phyloP scores from a whole-genome alignment of 108 stramenopile genomes.

The Nannochloropsis salina region DNA sequence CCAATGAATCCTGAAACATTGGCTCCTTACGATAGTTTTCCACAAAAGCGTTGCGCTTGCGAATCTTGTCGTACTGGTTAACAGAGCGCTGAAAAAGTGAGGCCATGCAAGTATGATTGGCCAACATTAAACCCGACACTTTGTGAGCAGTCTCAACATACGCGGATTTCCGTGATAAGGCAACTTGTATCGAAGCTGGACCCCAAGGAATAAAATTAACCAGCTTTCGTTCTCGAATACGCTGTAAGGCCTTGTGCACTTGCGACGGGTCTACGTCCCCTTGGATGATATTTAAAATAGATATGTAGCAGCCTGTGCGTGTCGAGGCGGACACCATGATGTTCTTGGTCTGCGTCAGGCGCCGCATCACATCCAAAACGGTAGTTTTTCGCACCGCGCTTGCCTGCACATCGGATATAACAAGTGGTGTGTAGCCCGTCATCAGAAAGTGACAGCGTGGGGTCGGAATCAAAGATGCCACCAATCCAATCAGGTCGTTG shows the following conservation, averaged over 20 bases:
- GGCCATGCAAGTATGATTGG: slow-evolving; percentile 94
- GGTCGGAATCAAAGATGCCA: slow-evolving; percentile 95
- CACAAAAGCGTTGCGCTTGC: slow-evolving; percentile 91
- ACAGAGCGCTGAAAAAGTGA: slow-evolving; percentile 86
- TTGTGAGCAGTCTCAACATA: slow-evolving; percentile 83
- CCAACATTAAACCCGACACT: slow-evolving; percentile 92
- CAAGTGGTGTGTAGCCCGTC: slow-evolving; percentile 96
- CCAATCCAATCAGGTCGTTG: slow-evolving; percentile 94
- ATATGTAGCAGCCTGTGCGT: slow-evolving; percentile 86
- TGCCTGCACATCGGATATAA: slow-evolving; percentile 48
- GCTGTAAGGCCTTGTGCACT: slow-evolving; percentile 95
- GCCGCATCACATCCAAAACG: slow-evolving; percentile 97
- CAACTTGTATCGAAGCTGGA: slow-evolving; percentile 92
- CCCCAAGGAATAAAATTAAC: slow-evolving; percentile 98
- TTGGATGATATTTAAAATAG: slow-evolving; percentile 96
- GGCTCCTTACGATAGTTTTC: slow-evolving; percentile 92
- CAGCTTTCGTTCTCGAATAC: slow-evolving; percentile 86
- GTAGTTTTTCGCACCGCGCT: slow-evolving; percentile 89
- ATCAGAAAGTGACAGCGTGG: slow-evolving; percentile 98
- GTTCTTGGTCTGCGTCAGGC: slow-evolving; percentile 94
- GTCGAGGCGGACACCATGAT: slow-evolving; percentile 96
- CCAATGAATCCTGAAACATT: slow-evolving; percentile 86
- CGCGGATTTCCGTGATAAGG: slow-evolving; percentile 86
- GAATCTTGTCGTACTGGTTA: slow-evolving; percentile 82
- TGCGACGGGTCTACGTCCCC: slow-evolving; percentile 90